Evolutionary conservation across 208 protist species (phyloP).

Genomic region (Acanthamoeba royreba): DNA sequence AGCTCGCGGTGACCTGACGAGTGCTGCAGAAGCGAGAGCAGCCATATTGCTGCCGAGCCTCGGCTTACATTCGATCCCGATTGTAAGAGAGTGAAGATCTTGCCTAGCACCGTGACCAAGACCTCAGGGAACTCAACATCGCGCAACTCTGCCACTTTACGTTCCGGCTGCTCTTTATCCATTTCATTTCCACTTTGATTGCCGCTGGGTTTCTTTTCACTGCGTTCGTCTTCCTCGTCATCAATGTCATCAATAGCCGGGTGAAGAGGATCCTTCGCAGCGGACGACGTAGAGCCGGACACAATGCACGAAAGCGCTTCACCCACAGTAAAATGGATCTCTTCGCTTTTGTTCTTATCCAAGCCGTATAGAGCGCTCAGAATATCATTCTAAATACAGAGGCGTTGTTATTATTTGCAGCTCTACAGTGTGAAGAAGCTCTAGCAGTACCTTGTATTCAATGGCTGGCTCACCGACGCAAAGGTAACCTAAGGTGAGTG

Average conservation of each 20-base stretch:
- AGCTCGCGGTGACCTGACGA: constrained; percentile 12
- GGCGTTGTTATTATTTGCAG: too few species aligned
- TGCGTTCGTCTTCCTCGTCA: neutral
- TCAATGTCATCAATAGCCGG: neutral
- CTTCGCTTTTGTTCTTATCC: constrained; percentile 40
- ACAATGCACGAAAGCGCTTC: constrained; percentile 26
- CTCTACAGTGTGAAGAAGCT: too few species aligned
- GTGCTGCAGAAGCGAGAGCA: constrained; percentile 53
- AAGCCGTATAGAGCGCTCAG: constrained; percentile 3
- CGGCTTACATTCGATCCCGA: neutral
- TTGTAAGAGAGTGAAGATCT: constrained; percentile 3
- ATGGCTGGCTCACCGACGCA: constrained; percentile 15
- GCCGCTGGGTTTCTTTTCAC: neutral
- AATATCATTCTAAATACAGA: neutral
- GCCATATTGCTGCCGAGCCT: constrained; percentile 51
- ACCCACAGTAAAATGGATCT: constrained; percentile 47
- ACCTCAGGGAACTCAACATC: neutral
- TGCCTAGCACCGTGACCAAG: neutral
- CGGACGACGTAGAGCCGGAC: neutral
- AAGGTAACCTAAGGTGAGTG: constrained; percentile 12
- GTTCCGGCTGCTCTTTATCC: neutral
- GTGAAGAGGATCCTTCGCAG: neutral
- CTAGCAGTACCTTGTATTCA: neutral
- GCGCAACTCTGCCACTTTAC: neutral
- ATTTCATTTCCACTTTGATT: neutral